These are phyloP conservation scores for Trypanosoma melophagium DNA, from an alignment of 208 protist genomes.

Conservation along the genomic window DNA sequence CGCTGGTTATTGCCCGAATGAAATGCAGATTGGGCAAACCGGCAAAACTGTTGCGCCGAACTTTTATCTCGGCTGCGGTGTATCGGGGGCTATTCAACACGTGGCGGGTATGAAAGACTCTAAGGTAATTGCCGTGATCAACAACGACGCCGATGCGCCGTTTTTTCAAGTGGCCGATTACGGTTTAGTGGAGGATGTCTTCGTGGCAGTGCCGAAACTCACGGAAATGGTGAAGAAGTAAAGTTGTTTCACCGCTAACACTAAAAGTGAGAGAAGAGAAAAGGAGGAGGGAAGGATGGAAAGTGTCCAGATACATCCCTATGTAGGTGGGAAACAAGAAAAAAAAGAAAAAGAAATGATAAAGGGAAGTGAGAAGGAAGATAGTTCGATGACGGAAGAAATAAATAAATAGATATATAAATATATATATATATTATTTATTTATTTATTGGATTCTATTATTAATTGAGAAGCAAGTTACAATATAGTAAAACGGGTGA, in stretches of 20 bases:
- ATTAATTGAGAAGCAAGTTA: too few relatives aligned
- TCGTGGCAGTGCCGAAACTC: slow-evolving; percentile 93
- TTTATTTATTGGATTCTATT: too few relatives aligned
- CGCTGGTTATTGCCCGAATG: slow-evolving; percentile 88
- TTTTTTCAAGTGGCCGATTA: slow-evolving; percentile 98
- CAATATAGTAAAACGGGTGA: too few relatives aligned
- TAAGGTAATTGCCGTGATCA: slow-evolving; percentile 96
- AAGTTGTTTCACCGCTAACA: slow-evolving; percentile 4
- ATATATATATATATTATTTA: too few relatives aligned
- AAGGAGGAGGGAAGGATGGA: not conserved
- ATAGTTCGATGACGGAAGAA: not conserved
- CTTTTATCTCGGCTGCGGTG: slow-evolving; percentile 97
- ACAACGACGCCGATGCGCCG: slow-evolving; percentile 97
- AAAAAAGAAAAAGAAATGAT: slow-evolving; percentile 2
- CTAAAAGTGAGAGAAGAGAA: not conserved
- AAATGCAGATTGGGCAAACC: slow-evolving; percentile 98
- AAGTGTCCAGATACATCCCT: not conserved
- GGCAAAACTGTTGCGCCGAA: slow-evolving; percentile 98
- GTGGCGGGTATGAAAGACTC: slow-evolving; percentile 99
- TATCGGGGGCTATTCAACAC: slow-evolving; percentile 96
- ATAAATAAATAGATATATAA: not conserved
- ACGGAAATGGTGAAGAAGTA: slow-evolving; percentile 80
- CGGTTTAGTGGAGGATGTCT: slow-evolving; percentile 96
- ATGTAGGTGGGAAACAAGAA: not conserved
- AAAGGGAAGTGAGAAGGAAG: too few relatives aligned